phyloP scores from a whole-genome alignment of 306 rosid genomes.

The Gillenia trifoliata region DNA sequence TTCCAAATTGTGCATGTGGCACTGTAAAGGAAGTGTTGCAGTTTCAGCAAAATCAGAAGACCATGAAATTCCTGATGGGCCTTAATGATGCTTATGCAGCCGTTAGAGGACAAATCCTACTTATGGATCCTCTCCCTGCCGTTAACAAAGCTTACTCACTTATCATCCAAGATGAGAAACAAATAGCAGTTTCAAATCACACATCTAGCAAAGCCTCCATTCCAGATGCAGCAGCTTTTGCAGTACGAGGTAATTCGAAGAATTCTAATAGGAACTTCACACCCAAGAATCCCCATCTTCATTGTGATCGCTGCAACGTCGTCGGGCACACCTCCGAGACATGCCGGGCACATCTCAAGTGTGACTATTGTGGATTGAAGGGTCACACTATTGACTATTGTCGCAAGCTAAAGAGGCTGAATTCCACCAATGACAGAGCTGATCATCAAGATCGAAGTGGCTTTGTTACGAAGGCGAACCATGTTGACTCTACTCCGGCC shows the following conservation, averaged over 20 bases:
- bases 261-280: too few relatives aligned
- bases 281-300: too few relatives aligned
- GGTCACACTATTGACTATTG: too few relatives aligned
- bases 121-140: background rate
- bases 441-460: background rate
- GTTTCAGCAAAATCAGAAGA: background rate
- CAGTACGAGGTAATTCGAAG: too few relatives aligned
- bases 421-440: too few relatives aligned
- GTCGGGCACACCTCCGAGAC: too few relatives aligned
- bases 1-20: background rate
- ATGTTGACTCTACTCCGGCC: background rate
- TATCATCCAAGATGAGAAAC: background rate
- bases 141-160: background rate
- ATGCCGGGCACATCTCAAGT: too few relatives aligned
- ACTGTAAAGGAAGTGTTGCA: background rate
- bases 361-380: too few relatives aligned
- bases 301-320: too few relatives aligned
- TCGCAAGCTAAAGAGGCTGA: too few relatives aligned
- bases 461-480: background rate
- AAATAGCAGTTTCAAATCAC: background rate
- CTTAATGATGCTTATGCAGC: background rate
- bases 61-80: background rate
- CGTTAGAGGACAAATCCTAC: background rate
- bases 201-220: background rate
- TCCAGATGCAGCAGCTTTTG: too few relatives aligned